Base-by-base conservation (phyloP, 2,329 filamentous ascomycete species). In the Didymella arachidicola region DNA sequence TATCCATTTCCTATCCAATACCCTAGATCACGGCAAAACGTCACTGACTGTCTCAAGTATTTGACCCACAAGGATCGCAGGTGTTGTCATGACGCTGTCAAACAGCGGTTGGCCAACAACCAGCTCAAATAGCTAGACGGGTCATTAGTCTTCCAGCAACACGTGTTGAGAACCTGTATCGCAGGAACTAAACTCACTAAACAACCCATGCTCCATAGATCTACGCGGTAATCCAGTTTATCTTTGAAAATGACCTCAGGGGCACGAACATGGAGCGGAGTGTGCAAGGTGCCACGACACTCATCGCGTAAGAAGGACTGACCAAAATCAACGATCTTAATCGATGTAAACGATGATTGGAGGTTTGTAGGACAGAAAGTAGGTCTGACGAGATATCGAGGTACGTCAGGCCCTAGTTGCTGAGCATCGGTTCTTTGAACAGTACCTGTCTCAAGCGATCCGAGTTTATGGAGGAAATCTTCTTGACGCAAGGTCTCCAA, bases 241-340 rank as follows among this genome's bases (percentile, higher is more conserved):
- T 79, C 75, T 44, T 65, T 41, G 52, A 80, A 78, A 25, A 80
- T 69, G 48, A 77, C 60, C 63, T 80, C 78, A 0, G 78, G 78
- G 42, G 78, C 71, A 11, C 73, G 71, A 50, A 79, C 39, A 52
- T 54, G 2, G 41, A 79, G 57, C 11, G 75, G 78, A 27, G 72
- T 43, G 79, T 57, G 70, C 65, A 44, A 10, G 6, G 4, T 29
- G 27, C 27, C 27, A 29, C 3, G 14, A 74, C 78, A 30, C 72
- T 79, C 42, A 77, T 64, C 11, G 27, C 67, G 39, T 64, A 58
- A 57, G 53, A 79, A 79, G 39, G 77, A 77, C 63, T 78, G 66
- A 1, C 77, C 76, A 53, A 79, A 79, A 56, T 80, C 76, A 11
- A 79, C 19, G 32, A 71, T 65, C 39, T 67, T 68, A 41, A 68